Evolutionary conservation across 2,329 filamentous ascomycete species (phyloP), one percentile per base, ranked within the genome.

Genomic region (Sporothrix euskadiensis): DNA sequence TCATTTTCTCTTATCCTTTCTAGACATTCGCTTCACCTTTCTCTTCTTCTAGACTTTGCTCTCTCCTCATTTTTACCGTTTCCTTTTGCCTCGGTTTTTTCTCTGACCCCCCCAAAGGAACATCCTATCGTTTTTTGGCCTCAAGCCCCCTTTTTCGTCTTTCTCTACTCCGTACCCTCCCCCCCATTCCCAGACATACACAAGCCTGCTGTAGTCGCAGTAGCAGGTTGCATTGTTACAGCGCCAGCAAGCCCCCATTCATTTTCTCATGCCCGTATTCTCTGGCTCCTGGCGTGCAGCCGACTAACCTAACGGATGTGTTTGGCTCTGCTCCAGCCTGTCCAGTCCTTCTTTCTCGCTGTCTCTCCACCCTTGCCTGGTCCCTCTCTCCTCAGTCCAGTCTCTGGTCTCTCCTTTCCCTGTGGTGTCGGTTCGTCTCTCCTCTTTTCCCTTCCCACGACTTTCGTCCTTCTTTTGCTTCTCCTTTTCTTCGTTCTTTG

Each of bases 371-470:
- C 35, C 32, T 30, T 30, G 32, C 14, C 19, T 22, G 12, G 44
- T n/a, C n/a, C 10, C 22, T 14, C 39, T 66, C 35, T 39, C 26
- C 26, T 26, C 26, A 26, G 26, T 26, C 26, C 56, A 35, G 56
- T 71, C 75, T 71, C 73, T 32, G 41, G 54, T 22, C 35, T 72
- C 32, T 26, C 57, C 70, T 68, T 79, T 79, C 76, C 78, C 74
- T 77, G 76, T 76, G 72, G 74, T 66, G 57, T 65, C n/a, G 14
- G 59, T 75, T 77, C 73, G 75, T 73, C 73, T 68, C 73, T 69
- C 73, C 74, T 72, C 73, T 72, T 52, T 71, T 26, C 59, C 66
- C 65, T 69, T 66, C 74, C 72, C 49, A 73, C 69, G 72, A 74
- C 71, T 49, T 71, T 14, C 56, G 16, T 26, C 66, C 39, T 65